Evolutionary conservation across 1,284 basidiomycete species (phyloP), one percentile per base, ranked within the genome.

Genomic region (Fomitopsis betulina): DNA sequence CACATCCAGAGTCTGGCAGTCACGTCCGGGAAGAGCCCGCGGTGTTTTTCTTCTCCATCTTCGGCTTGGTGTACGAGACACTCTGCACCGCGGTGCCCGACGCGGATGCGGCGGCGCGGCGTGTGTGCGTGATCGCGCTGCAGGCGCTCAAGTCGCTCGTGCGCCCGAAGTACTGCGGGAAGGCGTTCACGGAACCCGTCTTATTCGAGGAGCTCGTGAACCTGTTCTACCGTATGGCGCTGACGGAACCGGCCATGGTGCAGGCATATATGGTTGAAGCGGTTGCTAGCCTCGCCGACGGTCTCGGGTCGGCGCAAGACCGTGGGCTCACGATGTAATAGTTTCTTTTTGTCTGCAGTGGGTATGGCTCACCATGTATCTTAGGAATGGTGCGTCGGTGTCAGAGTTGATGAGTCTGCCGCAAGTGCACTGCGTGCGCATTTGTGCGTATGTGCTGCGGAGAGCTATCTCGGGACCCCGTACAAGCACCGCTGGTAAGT

Each of bases 31-130:
- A 84, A 23, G 92, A 94, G 59, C 93, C 95, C 0, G 81, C 86
- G 0, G 79, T 86, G 7, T 87, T 93, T 73, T 98, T 98, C 75
- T 94, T 89, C 73, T 82, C 94, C 15, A 72, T 98, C 12, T 98
- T 97, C 68, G 96, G 96, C 12, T 81, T 99, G 21, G 89, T 96
- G 0, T 98, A 93, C 64, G 96, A 99, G 71, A 86, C 93, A 0
- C 78, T 98, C 10, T 86, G 89, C 1, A 82, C 84, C 73, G 86
- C 37, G 80, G 87, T 62, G 77, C 84, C 27, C 73, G 81, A 69
- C 45, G 68, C 75, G 10, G 69, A 73, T 72, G 39, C 67, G 73
- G 43, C 67, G 5, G 76, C 79, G 9, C 74, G 77, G 61, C 72
- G 77, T 6, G 77, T 78, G 7, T 76, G 87, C n/a, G 65, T 78